Base-by-base conservation (phyloP, 352 stramenopile genomes). In the Stephanocyclus meneghinianus region DNA sequence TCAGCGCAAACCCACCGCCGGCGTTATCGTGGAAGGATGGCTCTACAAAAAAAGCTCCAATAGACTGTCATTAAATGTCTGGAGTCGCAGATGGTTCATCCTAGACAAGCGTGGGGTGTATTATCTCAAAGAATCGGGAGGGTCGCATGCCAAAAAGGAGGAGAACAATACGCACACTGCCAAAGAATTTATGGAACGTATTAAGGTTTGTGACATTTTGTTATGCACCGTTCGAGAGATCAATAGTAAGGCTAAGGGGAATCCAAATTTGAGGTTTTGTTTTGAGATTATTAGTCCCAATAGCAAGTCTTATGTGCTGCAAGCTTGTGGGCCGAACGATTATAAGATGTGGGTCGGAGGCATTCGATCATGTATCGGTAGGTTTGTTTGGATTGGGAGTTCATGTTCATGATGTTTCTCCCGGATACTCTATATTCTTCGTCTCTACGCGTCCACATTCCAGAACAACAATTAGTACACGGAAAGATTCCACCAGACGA, bases 151-250 rank as follows among this genome's bases (percentile, higher is more conserved):
- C 35, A 85, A 88, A 53, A 91, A 86, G 70, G 71, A 47, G 9
- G 57, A 48, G 7, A 81, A 78, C n/a, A 62, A 70, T 74, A 60
- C 65, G 9, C 32, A 59, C 29, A 51, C 40, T 45, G 32, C 30
- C 11, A 87, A 80, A 67, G 70, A 77, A 55, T 81, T 66, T n/a
- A 76, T 84, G 64, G 82, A 90, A 68, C 72, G 88, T 8, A 78
- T 92, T 1, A 94, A 92, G 48, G 78, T 94, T 62, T 94, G 89
- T 69, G 87, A 92, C 65, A 87, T 94, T 73, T 79, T 94, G 2
- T 71, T 94, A 11, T 92, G 87, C 74, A 92, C 87, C 6, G 86
- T 94, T 16, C 79, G 87, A 53, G 89, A 94, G 53, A 77, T 85
- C 2, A 81, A 84, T n/a, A 80, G 78, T 32, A 89, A 91, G 62